Evolutionary conservation across 805 yeast species (phyloP), one percentile per base, ranked within the genome.

Genomic region (Pichia deserticola): DNA sequence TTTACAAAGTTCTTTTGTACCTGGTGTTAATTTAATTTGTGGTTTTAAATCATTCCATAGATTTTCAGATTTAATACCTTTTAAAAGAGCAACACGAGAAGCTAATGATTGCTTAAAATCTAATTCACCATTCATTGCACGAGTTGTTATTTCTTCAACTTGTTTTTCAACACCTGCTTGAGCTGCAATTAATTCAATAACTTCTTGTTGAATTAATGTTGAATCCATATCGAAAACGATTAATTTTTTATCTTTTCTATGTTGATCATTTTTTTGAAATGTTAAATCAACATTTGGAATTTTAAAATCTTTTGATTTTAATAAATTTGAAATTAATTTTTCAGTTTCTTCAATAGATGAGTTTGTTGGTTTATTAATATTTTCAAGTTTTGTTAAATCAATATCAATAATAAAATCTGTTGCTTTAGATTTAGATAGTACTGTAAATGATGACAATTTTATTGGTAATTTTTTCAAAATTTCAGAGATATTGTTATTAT

Each of bases 141-240:
- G 75, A 38, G 85, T 88, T 3, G 99, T 93, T 58, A 93, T 90
- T 33, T 76, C 85, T 5, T 92, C 86, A 7, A 93, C 99, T 64
- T 88, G 74, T 6, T 76, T 81, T 61, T 93, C 97, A 35, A 93
- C 95, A 56, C 78, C 76, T n/a, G 97, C 98, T 59, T 87, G 84
- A 0, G 89, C 89, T 3, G 99, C 99, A 56, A 93, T 92, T 62
- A 93, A 68, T 63, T 93, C 99, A 57, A 93, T 93, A 38, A 93
- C 97, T 68, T 93, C 99, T 68, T 93, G 98, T 64, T 86, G 83
- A 56, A 93, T 93, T 62, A 93, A 71, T 0, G 99, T 93, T 0
- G 97, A 89, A 70, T 93, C 99, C 99, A 93, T 93, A 61, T 93
- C 99, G 63, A 93, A 93, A 10, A 95, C 87, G 53, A 87, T 82